Evolutionary conservation across 441 rosid species (phyloP).

Genomic region (Macaranga tanarius): DNA sequence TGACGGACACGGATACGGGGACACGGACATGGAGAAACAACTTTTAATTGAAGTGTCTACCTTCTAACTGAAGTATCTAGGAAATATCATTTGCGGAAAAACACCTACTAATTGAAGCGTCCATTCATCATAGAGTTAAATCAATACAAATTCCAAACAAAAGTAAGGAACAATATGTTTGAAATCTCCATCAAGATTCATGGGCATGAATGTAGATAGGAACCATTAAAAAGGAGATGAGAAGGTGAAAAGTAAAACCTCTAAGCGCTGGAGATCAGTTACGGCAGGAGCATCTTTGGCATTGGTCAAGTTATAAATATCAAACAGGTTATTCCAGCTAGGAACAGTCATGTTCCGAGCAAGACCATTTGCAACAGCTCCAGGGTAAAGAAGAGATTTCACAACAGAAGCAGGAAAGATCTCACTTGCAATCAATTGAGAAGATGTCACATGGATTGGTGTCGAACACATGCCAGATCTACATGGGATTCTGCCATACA

Average conservation of each 20-base stretch:
- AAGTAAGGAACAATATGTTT: too few relatives aligned
- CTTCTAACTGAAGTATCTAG: too few relatives aligned
- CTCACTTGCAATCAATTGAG: conserved; percentile 91
- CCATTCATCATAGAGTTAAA: too few relatives aligned
- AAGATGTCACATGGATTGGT: conserved; percentile 88
- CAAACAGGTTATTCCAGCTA: conserved; percentile 65
- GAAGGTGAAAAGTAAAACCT: conserved; percentile 42
- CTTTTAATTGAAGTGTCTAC: too few relatives aligned
- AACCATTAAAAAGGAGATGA: neutral
- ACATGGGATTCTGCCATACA: conserved; percentile 68
- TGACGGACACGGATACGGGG: too few relatives aligned
- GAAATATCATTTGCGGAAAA: too few relatives aligned
- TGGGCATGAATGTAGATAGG: too few relatives aligned
- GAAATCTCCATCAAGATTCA: too few relatives aligned
- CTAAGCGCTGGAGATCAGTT: conserved; percentile 85
- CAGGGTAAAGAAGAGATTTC: conserved; percentile 80
- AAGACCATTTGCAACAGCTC: conserved; percentile 71
- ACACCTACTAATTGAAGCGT: too few relatives aligned
- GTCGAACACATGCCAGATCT: conserved; percentile 86
- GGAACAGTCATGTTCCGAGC: conserved; percentile 58
- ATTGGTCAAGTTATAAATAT: conserved; percentile 66
- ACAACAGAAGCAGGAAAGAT: conserved; percentile 73
- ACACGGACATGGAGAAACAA: too few relatives aligned
- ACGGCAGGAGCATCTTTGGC: conserved; percentile 72
- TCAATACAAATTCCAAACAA: too few relatives aligned